Conservation (phyloP, 345 rosid species). For the Euclidium syriacum region DNA sequence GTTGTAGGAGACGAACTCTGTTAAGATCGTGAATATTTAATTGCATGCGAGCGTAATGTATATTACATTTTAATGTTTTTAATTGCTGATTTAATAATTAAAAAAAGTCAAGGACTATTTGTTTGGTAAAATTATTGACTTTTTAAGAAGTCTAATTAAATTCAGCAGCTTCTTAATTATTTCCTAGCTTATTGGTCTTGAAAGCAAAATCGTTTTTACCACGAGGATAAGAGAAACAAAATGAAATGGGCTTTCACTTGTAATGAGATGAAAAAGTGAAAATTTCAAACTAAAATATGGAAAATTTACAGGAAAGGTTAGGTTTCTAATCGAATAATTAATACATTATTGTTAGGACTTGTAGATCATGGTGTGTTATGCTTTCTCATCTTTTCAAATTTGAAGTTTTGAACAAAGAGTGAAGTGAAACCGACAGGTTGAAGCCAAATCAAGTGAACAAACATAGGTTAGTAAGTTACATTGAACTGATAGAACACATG, state of each 20-base stretch:
- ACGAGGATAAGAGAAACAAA: no score
- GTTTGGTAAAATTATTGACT: neutral
- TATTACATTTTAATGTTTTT: neutral
- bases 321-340: neutral
- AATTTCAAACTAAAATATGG: neutral
- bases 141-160: conserved; percentile 14
- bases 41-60: conserved; percentile 14
- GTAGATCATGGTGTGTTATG: conserved; percentile 3
- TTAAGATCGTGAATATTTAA: conserved; percentile 13
- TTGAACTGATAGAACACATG: conserved; percentile 22
- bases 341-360: no score
- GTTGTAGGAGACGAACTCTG: conserved; percentile 20
- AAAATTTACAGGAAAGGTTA: neutral
- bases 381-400: conserved; percentile 9
- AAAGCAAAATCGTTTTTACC: neutral
- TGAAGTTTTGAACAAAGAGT: neutral
- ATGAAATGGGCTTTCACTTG: no score
- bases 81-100: neutral
- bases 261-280: neutral
- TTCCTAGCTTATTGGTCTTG: neutral
- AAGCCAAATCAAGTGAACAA: conserved; percentile 18
- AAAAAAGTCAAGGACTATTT: no score
- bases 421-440: conserved; percentile 9
- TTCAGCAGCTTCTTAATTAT: conserved; percentile 5
- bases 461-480: conserved; percentile 7